Evolutionary conservation across 2,329 filamentous ascomycete species (phyloP).

Genomic region (Sarocladiaceae sp.): DNA sequence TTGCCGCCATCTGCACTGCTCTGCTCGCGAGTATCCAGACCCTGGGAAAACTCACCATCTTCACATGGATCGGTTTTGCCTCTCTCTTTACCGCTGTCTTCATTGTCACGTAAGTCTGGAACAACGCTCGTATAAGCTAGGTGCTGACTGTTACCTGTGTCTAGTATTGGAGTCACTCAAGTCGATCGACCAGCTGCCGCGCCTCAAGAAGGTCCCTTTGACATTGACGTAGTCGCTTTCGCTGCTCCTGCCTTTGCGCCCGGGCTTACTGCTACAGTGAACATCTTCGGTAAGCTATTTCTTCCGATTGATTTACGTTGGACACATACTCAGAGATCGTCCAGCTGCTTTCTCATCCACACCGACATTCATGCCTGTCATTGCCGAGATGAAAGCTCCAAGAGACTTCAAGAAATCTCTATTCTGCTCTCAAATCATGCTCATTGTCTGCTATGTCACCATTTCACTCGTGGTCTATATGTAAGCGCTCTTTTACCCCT

Average conservation of each 20-base stretch:
- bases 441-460: conserved; percentile 14
- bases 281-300: conserved; percentile 18
- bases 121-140: not conserved
- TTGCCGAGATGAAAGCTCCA: conserved; percentile 18
- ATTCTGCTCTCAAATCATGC: conserved; percentile 14
- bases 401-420: conserved; percentile 15
- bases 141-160: not conserved
- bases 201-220: conserved; percentile 17
- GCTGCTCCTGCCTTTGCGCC: conserved; percentile 19
- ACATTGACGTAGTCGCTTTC: conserved; percentile 25
- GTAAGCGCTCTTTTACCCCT: conserved; percentile 11
- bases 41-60: conserved; percentile 22
- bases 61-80: conserved; percentile 24
- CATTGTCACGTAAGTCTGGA: conserved; percentile 20
- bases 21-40: conserved; percentile 24
- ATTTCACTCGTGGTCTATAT: conserved; percentile 17
- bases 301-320: not conserved
- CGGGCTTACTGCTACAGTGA: conserved; percentile 19
- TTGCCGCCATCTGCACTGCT: conserved; percentile 19
- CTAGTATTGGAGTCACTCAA: conserved; percentile 21
- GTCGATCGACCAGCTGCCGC: conserved; percentile 14
- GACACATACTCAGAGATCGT: not conserved
- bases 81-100: conserved; percentile 23
- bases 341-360: conserved; percentile 17
- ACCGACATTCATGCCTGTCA: conserved; percentile 20